Evolutionary conservation across 768 basidiomycete species (phyloP), one percentile per base, ranked within the genome.

Genomic region (Termitomyces sp.): DNA sequence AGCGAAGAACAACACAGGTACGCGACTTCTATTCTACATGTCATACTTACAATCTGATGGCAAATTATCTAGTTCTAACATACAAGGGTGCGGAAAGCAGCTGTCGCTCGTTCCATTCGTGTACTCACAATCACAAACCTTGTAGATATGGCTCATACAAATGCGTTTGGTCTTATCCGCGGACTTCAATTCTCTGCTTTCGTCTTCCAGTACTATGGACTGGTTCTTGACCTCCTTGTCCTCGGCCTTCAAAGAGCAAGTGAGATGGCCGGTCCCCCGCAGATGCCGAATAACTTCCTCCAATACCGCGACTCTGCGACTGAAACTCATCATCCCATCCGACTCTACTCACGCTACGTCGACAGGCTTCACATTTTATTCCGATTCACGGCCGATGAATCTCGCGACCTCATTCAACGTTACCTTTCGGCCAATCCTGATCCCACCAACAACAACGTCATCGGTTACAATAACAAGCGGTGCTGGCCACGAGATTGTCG

Each of bases 401-500:
- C 96, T 13, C 84, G 97, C 49, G 97, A 99, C 72, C 86, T 99
- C 59, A 99, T 99, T 65, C 97, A 99, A 73, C 88, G 97, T 18
- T 99, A 98, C 74, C 86, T 99, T 56, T 93, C 91, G 56, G 96
- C 96, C 22, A 96, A 98, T 70, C 97, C 97, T 4, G 97, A 99
- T 75, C 96, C 97, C 3, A 98, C 92, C 12, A 98, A 98, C 76
- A 97, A 98, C 78, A 98, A 98, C 69, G 92, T 98, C 64, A 96
- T 98, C 64, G 97, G 96, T 0, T 99, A 98, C 76, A 98, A 98
- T 79, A 98, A 98, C 81, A 97, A 96, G 76, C 89, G 94, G 54
- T 98, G 97, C 78, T 99, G 97, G 97, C 97, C 97, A 40, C 85
- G 96, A 66, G 97, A 99, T 76, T 99, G 97, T 74, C 90, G 97